Evolutionary conservation across 371 early-diverging fungal species (phyloP), one percentile per base, ranked within the genome.

Genomic region (Mortierella sp.): DNA sequence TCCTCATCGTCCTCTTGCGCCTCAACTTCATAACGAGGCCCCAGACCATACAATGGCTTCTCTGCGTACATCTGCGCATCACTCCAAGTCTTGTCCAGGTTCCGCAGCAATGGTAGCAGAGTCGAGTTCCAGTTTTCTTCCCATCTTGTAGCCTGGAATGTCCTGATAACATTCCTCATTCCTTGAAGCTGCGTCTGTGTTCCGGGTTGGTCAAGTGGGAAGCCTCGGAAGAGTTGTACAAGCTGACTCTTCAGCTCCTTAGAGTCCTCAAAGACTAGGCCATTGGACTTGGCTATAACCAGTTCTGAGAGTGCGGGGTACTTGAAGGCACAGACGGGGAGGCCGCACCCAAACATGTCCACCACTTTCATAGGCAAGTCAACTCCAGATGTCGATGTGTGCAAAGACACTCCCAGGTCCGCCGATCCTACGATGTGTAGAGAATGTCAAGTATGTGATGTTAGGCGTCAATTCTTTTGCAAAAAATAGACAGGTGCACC

Each of bases 281-380:
- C 98, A 64, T 95, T 96, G 44, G 82, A 67, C 14, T 83, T 85
- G 58, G 92, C 82, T 3, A 80, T 55, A 1, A 97, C 94, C 16
- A 97, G 83, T 63, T 97, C 98, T 9, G 70, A 57, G 13, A 77
- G 52, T 24, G 68, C 57, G 17, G 60, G 57, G 27, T 72, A 98
- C 4, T 76, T 63, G 51, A 89, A 79, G 0, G 98, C 95, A 70
- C 91, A 92, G 17, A 95, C 96, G 3, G 98, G 97, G 12, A 96
- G 69, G 0, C 95, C 95, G 78, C 94, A 94, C 2, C 97, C 98
- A 88, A 97, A 95, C 97, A 98, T 96, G 79, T 98, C 98, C 2
- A 97, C 95, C 0, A 98, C 89, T 80, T 98, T 98, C 98, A 98
- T 98, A 4, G 98, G 98, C 52, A 98, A 77, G 80, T 98, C 98